Evolutionary conservation across 2,329 filamentous ascomycete species (phyloP).

Genomic region (Aspergillus udagawae): DNA sequence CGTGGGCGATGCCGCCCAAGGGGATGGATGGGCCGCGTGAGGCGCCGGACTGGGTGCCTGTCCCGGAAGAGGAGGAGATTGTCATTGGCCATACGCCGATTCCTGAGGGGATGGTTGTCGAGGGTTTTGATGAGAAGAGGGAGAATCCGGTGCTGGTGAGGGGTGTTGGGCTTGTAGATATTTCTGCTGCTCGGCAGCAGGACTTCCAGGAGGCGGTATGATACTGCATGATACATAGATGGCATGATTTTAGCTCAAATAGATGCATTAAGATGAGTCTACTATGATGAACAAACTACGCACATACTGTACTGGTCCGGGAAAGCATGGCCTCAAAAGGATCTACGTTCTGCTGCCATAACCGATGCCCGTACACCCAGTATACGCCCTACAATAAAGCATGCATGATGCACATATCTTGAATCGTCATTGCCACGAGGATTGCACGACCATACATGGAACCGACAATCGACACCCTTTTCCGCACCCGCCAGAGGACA

Average conservation of each 20-base stretch:
- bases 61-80: conserved; percentile 34
- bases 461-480: conserved; percentile 14
- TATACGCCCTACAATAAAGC: conserved; percentile 12
- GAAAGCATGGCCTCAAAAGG: too few relatives aligned
- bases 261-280: too few relatives aligned
- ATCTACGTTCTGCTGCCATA: too few relatives aligned
- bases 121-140: conserved; percentile 13
- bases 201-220: neutral
- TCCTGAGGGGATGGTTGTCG: conserved; percentile 23
- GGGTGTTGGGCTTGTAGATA: conserved; percentile 34
- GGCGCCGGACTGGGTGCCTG: conserved; percentile 49
- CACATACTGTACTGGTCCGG: too few relatives aligned
- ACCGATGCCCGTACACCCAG: too few relatives aligned
- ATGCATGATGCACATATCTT: conserved; percentile 20
- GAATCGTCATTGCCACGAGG: conserved; percentile 27
- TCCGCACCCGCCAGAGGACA: conserved; percentile 17
- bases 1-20: conserved; percentile 78
- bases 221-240: too few relatives aligned
- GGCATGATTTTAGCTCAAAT: too few relatives aligned
- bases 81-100: conserved; percentile 35
- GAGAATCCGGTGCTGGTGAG: conserved; percentile 26
- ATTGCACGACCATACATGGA: conserved; percentile 25
- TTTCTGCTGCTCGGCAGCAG: conserved; percentile 17
- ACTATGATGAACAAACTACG: too few relatives aligned
- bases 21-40: conserved; percentile 68